Evolutionary conservation across 2,329 filamentous ascomycete genomes (phyloP).

Genomic region (Metarhizium sp.): DNA sequence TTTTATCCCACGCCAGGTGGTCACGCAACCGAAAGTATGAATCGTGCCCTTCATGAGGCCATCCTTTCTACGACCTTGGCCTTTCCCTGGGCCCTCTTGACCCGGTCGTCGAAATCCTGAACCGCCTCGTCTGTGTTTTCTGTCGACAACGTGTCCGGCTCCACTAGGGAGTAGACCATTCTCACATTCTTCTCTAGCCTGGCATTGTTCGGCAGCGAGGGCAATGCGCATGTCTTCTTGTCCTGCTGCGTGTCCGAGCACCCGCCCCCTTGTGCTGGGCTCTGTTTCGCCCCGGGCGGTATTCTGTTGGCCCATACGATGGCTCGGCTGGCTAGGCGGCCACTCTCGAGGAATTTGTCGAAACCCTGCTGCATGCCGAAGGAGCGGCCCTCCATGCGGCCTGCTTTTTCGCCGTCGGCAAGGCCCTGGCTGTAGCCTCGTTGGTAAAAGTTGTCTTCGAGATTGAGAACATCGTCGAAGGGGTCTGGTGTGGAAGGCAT

Average conservation of each 20-base stretch:
- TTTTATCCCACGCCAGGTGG: no score
- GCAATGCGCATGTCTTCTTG: slow-evolving; percentile 17
- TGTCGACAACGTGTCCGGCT: slow-evolving; percentile 67
- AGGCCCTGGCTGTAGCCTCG: slow-evolving; percentile 72
- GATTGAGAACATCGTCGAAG: slow-evolving; percentile 47
- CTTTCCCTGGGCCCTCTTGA: slow-evolving; percentile 77
- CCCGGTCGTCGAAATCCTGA: slow-evolving; percentile 79
- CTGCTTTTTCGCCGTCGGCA: slow-evolving; percentile 66
- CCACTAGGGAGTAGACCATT: slow-evolving; percentile 66
- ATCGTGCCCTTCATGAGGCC: slow-evolving; percentile 22
- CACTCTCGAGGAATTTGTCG: slow-evolving; percentile 80
- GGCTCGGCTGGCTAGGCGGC: slow-evolving; percentile 67
- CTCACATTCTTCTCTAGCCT: slow-evolving; percentile 70
- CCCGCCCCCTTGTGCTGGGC: slow-evolving; percentile 1
- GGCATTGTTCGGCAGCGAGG: slow-evolving; percentile 44
- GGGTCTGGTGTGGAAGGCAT: slow-evolving; percentile 31
- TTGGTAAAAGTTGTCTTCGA: slow-evolving; percentile 65
- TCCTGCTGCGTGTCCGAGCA: neutral
- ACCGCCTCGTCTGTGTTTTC: slow-evolving; percentile 84
- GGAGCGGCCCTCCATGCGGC: slow-evolving; percentile 77
- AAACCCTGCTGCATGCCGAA: slow-evolving; percentile 91
- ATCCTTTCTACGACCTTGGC: slow-evolving; percentile 76
- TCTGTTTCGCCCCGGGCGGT: slow-evolving; percentile 12
- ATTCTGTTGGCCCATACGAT: slow-evolving; percentile 76
- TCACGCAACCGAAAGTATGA: no score